Evolutionary conservation across 441 rosid genomes (phyloP), one percentile per base, ranked within the genome.

Genomic region (Bocquillonia castaneifolia): DNA sequence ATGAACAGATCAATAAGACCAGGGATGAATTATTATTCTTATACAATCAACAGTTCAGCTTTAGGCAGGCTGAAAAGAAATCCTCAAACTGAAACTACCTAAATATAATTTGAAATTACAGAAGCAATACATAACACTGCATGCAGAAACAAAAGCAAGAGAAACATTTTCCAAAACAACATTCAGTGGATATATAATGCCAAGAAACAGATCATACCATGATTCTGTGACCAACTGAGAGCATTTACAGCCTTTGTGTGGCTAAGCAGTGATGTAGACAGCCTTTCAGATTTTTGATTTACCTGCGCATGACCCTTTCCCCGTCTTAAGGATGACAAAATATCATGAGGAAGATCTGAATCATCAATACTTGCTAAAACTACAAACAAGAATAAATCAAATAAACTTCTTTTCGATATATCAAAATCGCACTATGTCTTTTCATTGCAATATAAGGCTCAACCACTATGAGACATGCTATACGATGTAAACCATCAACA

Each of bases 191-290:
- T 23, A 37, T 8, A 5, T 23, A 47, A 36, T 40, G 58, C 23
- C 37, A 66, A 68, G 10, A 64, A 59, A 22, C 39, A 63, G 75
- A 70, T 63, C 84, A 73, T 81, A 88, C 96, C 83, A 73, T 88
- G 92, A 76, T n/a, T 82, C 48, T 80, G 72, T 34, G 91, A 91
- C 95, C 97, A 89, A 72, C 81, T 77, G 63, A 91, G 75, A n/a
- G 93, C 81, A 60, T 84, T 91, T 63, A 87, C 89, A 68, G 96
- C 88, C 79, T 86, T 91, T 37, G 77, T 73, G 66, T 89, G 92
- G 23, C 88, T 74, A 68, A 42, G 58, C 31, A 91, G 80, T 64
- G 88, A 63, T 68, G 81, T 23, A 22, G 87, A 69, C 53, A 82
- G 75, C 76, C 82, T 82, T 66, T 81, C 68, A 14, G 90, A 83